Evolutionary conservation across 768 basidiomycete genomes (phyloP).

Genomic region (Boletus rubescentipes): DNA sequence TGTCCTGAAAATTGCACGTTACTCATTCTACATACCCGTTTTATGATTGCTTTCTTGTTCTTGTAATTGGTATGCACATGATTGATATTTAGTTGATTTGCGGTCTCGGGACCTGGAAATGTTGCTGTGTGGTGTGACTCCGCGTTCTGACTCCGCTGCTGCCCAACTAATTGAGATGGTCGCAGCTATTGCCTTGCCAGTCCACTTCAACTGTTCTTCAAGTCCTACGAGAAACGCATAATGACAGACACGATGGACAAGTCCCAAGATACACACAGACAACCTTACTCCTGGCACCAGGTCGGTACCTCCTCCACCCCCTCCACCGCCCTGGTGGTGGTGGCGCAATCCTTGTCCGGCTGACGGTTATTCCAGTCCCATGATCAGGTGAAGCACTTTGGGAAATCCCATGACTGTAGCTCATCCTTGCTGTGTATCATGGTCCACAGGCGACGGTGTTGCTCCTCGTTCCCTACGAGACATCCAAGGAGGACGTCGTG

Average conservation of each 20-base stretch:
- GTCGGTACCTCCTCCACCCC: constrained; percentile 38
- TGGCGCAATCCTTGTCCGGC: constrained; percentile 16
- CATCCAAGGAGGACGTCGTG: constrained; percentile 67
- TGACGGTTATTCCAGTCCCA: constrained; percentile 57
- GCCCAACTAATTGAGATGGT: constrained; percentile 24
- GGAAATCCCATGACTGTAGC: constrained; percentile 8
- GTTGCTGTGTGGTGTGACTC: constrained; percentile 1
- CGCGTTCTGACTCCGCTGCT: constrained; percentile 37
- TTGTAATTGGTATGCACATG: constrained; percentile 31
- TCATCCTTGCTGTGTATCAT: constrained; percentile 19
- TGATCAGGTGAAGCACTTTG: constrained; percentile 60
- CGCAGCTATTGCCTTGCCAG: constrained; percentile 8
- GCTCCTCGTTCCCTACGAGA: constrained; percentile 68
- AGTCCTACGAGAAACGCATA: constrained; percentile 13
- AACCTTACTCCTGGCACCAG: constrained; percentile 84
- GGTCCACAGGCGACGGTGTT: constrained; percentile 67
- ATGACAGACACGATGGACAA: constrained; percentile 25
- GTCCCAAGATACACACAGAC: constrained; percentile 31
- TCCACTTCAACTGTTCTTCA: constrained; percentile 11
- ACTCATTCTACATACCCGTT: constrained; percentile 28
- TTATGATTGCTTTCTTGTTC: constrained; percentile 18
- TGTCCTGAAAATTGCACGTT: constrained; percentile 13
- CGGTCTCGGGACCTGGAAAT: not conserved
- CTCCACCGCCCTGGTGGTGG: constrained; percentile 6
- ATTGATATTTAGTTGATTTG: constrained; percentile 18